These are phyloP conservation scores for Gaultheria prostrata DNA, from an alignment of 148 eudicot species.

Conservation along the genomic window DNA sequence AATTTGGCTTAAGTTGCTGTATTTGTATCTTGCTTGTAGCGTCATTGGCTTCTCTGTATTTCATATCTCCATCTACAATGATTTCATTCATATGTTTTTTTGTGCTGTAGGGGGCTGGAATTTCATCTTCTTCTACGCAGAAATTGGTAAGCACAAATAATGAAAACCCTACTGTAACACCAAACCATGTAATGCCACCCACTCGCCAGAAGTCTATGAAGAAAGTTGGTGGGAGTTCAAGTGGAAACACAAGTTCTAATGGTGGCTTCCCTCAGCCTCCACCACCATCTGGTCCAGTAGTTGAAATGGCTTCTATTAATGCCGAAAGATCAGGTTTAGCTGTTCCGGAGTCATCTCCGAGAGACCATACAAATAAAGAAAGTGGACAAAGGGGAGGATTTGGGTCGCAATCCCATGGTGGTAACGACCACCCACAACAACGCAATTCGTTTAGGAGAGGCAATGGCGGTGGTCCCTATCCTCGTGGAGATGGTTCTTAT, in stretches of 20 bases:
- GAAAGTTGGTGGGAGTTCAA: slow-evolving; percentile 56
- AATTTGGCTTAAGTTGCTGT: background rate
- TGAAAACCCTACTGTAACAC: slow-evolving; percentile 35
- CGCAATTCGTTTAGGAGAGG: slow-evolving; percentile 61
- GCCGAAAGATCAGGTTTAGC: slow-evolving; percentile 38
- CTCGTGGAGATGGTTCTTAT: slow-evolving; percentile 73
- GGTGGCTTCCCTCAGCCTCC: slow-evolving; percentile 56
- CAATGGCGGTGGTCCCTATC: slow-evolving; percentile 49
- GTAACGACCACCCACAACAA: slow-evolving; percentile 54
- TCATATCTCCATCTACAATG: background rate
- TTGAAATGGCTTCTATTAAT: slow-evolving; percentile 36
- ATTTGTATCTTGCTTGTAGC: background rate
- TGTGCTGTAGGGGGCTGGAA: slow-evolving; percentile 44
- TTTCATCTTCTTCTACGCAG: slow-evolving; percentile 33
- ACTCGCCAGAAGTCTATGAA: slow-evolving; percentile 60
- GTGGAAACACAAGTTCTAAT: slow-evolving; percentile 42
- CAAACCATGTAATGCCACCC: slow-evolving; percentile 44
- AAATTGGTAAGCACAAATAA: slow-evolving; percentile 35
- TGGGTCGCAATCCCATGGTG: slow-evolving; percentile 39
- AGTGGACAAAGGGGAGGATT: slow-evolving; percentile 42
- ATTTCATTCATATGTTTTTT: background rate
- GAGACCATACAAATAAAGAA: slow-evolving; percentile 48
- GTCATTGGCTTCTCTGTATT: background rate
- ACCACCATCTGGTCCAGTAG: slow-evolving; percentile 27
- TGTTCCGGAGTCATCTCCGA: slow-evolving; percentile 44